Conservation (phyloP, 2,329 filamentous ascomycete genomes). For the Alternaria consortialis region DNA sequence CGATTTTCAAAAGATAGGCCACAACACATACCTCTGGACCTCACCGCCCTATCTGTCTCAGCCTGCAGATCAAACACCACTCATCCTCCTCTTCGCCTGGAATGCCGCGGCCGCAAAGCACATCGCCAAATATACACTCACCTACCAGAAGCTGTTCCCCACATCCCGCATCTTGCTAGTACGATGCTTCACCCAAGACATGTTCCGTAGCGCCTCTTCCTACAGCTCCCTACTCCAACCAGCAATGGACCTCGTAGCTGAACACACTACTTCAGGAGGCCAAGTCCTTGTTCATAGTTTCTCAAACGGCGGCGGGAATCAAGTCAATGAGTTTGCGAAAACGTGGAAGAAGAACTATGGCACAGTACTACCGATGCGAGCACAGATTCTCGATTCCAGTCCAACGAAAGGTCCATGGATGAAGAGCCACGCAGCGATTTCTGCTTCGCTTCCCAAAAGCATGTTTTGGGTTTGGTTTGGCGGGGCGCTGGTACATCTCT, state of each 20-base stretch:
- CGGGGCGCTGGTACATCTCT: conserved; percentile 35
- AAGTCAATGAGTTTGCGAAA: conserved; percentile 45
- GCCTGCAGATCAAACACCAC: conserved; percentile 22
- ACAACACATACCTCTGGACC: conserved; percentile 48
- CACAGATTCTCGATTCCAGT: conserved; percentile 46
- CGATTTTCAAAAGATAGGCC: conserved; percentile 44
- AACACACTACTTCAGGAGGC: conserved; percentile 33
- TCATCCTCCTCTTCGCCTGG: conserved; percentile 49
- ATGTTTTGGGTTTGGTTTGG: conserved; percentile 41
- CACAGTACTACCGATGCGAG: conserved; percentile 36
- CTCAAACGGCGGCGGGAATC: conserved; percentile 49
- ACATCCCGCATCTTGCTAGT: conserved; percentile 44
- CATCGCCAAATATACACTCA: conserved; percentile 49
- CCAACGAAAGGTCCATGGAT: conserved; percentile 46
- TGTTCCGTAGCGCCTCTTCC: conserved; percentile 33
- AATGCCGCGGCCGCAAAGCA: conserved; percentile 48
- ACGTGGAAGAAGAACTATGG: conserved; percentile 38
- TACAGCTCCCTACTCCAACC: conserved; percentile 33
- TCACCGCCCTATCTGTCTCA: conserved; percentile 24
- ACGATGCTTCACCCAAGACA: conserved; percentile 40
- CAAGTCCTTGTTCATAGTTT: conserved; percentile 47
- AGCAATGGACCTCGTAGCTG: conserved; percentile 37
- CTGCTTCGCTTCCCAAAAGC: conserved; percentile 36
- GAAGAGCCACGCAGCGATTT: conserved; percentile 43
- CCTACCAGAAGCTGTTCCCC: conserved; percentile 45